Conservation (phyloP, 78 protist genomes). For the Emiliania huxleyi region DNA sequence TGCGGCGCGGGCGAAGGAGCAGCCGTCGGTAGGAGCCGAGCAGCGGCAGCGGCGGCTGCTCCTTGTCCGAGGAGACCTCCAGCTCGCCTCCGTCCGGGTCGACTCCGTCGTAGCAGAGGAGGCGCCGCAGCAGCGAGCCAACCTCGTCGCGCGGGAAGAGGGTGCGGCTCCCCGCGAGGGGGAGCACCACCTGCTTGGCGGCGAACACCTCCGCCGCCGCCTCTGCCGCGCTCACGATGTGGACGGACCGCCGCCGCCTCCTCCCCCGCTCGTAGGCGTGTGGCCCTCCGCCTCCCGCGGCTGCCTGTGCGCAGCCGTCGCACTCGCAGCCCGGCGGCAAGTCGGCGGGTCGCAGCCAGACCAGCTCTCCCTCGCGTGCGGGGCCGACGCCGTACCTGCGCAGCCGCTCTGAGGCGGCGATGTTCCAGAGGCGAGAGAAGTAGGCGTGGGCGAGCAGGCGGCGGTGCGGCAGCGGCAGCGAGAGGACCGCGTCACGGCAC, state of each 20-base stretch:
- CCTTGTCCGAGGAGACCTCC: background rate
- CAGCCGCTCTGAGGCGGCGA: background rate
- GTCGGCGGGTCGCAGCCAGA: background rate
- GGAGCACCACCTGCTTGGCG: background rate
- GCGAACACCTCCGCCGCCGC: background rate
- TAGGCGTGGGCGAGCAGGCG: conserved; percentile 9
- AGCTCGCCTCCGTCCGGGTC: background rate
- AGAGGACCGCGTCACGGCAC: background rate
- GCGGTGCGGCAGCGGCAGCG: background rate
- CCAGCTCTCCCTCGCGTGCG: background rate
- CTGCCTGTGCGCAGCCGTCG: background rate
- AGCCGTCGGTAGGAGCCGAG: background rate
- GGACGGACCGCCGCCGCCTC: background rate
- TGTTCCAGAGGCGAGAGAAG: background rate
- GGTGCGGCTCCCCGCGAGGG: background rate
- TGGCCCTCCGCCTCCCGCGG: too few relatives aligned
- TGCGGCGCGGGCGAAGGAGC: background rate
- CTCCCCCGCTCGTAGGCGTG: background rate
- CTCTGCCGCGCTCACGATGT: background rate
- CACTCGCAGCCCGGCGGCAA: background rate
- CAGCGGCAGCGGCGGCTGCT: background rate
- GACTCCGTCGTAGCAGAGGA: background rate
- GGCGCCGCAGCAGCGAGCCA: background rate
- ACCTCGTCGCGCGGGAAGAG: background rate
- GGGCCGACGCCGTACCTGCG: background rate